These are phyloP conservation scores for Pistacia vera DNA, from an alignment of 345 rosid genomes.

Conservation along the genomic window DNA sequence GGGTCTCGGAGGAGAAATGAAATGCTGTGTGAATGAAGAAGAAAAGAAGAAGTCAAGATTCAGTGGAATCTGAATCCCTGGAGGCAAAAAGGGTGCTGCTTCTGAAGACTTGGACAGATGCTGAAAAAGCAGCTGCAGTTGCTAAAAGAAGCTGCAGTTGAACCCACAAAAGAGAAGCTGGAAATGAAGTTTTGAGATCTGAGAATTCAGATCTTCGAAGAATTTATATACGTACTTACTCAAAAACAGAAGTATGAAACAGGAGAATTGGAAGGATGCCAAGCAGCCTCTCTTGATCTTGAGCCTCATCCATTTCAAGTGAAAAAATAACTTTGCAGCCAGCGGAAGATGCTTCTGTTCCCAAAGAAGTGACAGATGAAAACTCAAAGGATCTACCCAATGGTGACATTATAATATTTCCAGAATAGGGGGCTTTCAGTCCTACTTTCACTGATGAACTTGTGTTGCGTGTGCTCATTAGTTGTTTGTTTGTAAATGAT, in stretches of 20 bases:
- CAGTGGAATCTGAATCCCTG: constrained; percentile 24
- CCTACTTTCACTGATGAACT: too few relatives aligned
- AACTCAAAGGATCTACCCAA: constrained; percentile 35
- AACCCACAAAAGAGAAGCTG: constrained; percentile 31
- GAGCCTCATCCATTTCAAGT: constrained; percentile 30
- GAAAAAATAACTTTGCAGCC: constrained; percentile 28
- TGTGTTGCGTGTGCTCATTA: background rate
- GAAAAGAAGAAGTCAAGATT: constrained; percentile 32
- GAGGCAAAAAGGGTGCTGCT: constrained; percentile 30
- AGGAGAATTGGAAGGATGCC: constrained; percentile 27
- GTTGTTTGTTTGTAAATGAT: background rate
- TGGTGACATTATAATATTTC: constrained; percentile 27
- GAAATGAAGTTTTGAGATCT: constrained; percentile 24
- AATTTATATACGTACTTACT: constrained; percentile 24
- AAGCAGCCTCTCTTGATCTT: constrained; percentile 31
- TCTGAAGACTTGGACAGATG: constrained; percentile 30
- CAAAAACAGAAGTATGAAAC: constrained; percentile 28
- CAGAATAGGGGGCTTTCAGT: too few relatives aligned
- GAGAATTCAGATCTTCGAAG: constrained; percentile 30
- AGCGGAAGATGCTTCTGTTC: constrained; percentile 39
- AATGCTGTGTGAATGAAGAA: constrained; percentile 31
- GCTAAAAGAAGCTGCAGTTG: constrained; percentile 32
- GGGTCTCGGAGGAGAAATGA: constrained; percentile 32
- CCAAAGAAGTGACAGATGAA: constrained; percentile 32
- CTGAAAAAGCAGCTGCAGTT: constrained; percentile 29